Percentiles rank a stretch among this genome's conserved stretches.
Conservation (phyloP, 164 flowering plant species). For the Umbilicus rupestris region DNA sequence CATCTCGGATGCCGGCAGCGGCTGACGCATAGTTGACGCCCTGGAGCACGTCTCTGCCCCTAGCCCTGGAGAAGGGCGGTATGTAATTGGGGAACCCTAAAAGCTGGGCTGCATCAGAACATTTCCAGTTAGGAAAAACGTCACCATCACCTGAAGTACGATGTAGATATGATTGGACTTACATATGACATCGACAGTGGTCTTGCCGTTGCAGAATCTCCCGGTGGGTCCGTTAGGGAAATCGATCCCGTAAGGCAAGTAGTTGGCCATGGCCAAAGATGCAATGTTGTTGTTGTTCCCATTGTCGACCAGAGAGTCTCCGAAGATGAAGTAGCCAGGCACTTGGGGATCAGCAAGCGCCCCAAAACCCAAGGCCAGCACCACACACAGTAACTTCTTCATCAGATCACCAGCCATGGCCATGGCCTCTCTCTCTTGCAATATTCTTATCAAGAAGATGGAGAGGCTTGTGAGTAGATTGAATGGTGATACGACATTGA, state of each 20-base stretch:
- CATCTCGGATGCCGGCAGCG: constrained; percentile 26
- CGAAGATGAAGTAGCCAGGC: constrained; percentile 19
- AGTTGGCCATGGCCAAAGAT: constrained; percentile 14
- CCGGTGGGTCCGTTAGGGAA: constrained; percentile 17
- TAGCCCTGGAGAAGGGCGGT: constrained; percentile 17
- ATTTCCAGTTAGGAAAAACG: too few species aligned
- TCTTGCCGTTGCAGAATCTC: constrained; percentile 21
- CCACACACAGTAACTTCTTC: constrained; percentile 1
- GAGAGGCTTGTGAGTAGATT: background rate
- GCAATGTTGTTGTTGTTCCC: constrained; percentile 18
- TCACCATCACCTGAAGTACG: too few species aligned
- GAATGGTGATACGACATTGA: background rate
- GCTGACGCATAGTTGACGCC: constrained; percentile 41
- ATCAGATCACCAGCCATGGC: background rate
- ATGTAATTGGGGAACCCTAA: constrained; percentile 24
- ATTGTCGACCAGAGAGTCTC: constrained; percentile 18
- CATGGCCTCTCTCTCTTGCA: background rate
- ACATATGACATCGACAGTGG: constrained; percentile 16
- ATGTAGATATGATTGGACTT: background rate
- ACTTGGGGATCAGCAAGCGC: constrained; percentile 5
- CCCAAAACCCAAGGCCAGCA: background rate
- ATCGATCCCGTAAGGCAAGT: constrained; percentile 20
- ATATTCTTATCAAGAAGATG: too few species aligned
- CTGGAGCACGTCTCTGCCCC: constrained; percentile 3
- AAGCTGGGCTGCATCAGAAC: constrained; percentile 16